These are phyloP conservation scores for Simmondsia chinensis DNA, from an alignment of 148 eudicot species.

Conservation along the genomic window DNA sequence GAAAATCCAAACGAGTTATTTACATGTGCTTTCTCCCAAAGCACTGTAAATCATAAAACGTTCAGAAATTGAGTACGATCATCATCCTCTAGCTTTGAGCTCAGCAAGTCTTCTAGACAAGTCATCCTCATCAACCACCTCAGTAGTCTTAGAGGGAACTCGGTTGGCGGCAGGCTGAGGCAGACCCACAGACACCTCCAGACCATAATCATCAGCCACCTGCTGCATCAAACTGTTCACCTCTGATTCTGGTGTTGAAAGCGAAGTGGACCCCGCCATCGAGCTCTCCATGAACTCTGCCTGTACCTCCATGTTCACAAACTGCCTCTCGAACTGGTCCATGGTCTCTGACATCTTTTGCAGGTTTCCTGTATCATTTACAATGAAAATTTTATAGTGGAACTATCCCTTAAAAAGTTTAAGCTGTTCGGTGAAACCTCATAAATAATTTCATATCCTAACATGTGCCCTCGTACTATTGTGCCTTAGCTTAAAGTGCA, in stretches of 20 bases:
- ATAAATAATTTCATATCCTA: too few species aligned
- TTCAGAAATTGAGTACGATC: too few species aligned
- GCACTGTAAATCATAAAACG: too few species aligned
- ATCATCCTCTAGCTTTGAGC: constrained; percentile 66
- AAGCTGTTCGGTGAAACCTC: too few species aligned
- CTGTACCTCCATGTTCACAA: constrained; percentile 86
- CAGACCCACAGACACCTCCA: constrained; percentile 68
- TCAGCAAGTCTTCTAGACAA: constrained; percentile 63
- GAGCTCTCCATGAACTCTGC: constrained; percentile 79
- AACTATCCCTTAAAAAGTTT: not conserved
- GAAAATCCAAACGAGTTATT: too few species aligned
- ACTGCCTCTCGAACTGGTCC: constrained; percentile 73
- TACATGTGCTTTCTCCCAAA: too few species aligned
- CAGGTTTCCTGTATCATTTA: constrained; percentile 24
- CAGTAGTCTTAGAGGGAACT: constrained; percentile 22
- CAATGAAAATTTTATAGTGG: not conserved
- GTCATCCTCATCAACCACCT: constrained; percentile 63
- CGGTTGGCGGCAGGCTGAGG: constrained; percentile 66
- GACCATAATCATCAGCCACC: constrained; percentile 74
- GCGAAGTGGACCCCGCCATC: constrained; percentile 69
- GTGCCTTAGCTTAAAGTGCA: too few species aligned
- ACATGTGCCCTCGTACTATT: too few species aligned
- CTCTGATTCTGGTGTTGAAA: constrained; percentile 63
- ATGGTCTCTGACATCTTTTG: constrained; percentile 81
- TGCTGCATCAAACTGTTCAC: constrained; percentile 71